Evolutionary conservation across 495 filamentous ascomycete genomes (phyloP).

Genomic region (Lasiosphaeria ovina): DNA sequence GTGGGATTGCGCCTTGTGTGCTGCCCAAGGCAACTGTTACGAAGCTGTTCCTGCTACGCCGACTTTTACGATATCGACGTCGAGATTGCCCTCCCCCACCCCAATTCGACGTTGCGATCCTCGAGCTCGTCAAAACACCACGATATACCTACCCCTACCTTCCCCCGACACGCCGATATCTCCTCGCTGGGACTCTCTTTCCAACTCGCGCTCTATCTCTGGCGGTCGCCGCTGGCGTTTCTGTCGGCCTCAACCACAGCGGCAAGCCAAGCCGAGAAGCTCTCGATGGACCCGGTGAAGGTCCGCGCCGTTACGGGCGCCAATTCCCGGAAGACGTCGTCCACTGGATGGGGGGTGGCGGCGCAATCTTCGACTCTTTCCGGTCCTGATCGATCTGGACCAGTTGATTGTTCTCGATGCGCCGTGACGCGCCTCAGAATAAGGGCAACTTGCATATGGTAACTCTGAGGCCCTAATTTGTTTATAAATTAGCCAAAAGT

Average conservation of each 20-base stretch:
- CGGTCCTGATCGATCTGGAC: too few relatives aligned
- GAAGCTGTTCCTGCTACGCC: constrained; percentile 7
- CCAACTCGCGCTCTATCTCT: constrained; percentile 11
- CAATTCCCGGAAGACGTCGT: too few relatives aligned
- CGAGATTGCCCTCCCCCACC: constrained; percentile 21
- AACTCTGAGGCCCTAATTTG: too few relatives aligned
- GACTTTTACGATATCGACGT: constrained; percentile 22
- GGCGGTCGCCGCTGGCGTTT: background rate
- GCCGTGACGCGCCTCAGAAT: too few relatives aligned
- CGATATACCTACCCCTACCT: constrained; percentile 17
- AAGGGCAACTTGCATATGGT: too few relatives aligned
- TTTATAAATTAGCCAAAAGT: too few relatives aligned
- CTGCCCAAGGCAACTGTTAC: too few relatives aligned
- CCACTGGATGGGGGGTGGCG: too few relatives aligned
- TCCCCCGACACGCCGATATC: constrained; percentile 34
- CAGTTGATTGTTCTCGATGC: too few relatives aligned
- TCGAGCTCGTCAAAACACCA: constrained; percentile 19
- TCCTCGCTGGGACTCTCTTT: constrained; percentile 46
- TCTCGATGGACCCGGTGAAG: background rate
- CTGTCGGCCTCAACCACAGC: background rate
- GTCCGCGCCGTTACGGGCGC: constrained; percentile 3
- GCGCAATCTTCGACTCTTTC: too few relatives aligned
- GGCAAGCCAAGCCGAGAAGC: background rate
- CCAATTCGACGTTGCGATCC: too few relatives aligned
- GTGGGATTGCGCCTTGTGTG: too few relatives aligned